phyloP scores from a whole-genome alignment of 208 protist species.

The Acanthamoeba lenticulata region DNA sequence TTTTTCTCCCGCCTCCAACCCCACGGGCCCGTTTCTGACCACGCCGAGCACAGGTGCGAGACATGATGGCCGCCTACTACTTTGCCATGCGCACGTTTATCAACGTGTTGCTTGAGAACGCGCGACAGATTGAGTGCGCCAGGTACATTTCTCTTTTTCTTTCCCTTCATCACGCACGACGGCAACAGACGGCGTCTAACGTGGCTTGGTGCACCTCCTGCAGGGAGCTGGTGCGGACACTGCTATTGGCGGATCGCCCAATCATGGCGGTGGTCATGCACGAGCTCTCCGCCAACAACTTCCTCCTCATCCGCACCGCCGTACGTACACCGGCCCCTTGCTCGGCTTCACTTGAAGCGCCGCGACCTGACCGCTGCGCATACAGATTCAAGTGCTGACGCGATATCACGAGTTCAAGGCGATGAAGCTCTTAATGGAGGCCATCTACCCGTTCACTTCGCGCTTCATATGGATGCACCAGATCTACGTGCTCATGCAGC shows the following conservation, averaged over 20 bases:
- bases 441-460: neutral
- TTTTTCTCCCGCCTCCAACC: too few species aligned
- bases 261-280: neutral
- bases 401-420: neutral
- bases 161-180: too few species aligned
- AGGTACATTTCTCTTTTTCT: neutral
- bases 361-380: neutral
- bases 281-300: neutral
- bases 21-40: too few species aligned
- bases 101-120: neutral
- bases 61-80: conserved; percentile 26
- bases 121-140: neutral
- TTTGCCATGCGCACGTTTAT: neutral
- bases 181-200: too few species aligned
- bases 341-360: neutral
- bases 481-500: neutral
- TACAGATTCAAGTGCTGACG: neutral
- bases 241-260: neutral
- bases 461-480: neutral
- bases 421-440: neutral
- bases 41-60: too few species aligned
- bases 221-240: neutral
- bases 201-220: too few species aligned
- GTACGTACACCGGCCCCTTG: neutral
- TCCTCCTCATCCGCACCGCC: neutral